Evolutionary conservation across 2,329 filamentous ascomycete species (phyloP), one percentile per base, ranked within the genome.

Genomic region (Fusarium burgessii): DNA sequence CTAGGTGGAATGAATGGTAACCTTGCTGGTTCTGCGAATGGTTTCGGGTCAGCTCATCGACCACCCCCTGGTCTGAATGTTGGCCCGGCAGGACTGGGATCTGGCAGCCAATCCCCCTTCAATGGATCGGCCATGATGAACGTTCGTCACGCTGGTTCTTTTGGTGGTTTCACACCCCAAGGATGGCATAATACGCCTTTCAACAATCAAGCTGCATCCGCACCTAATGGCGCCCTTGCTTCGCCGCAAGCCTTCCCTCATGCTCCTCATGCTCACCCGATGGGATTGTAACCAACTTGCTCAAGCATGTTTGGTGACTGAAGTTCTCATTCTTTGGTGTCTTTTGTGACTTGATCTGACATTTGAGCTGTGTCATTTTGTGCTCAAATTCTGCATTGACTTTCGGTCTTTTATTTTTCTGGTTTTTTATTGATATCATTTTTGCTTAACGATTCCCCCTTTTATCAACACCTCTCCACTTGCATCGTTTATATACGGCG

Each of bases 61-160:
- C 95, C 95, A 27, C 95, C 95, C 15, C 95, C 95, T 0, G 95
- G 95, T 5, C 87, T 98, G 29, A 29, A 29, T 29, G 29, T 29
- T 29, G 29, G 29, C 7, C 29, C 29, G 29, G 29, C 29, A 29
- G 29, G 29, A 29, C 29, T 29, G 8, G 29, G 29, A 29, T 29
- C 29, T 29, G 29, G 29, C 29, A 29, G 75, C 17, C 78, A 77
- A 20, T 43, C 60, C 35, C 66, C 66, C 50, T 79, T 75, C 57
- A 74, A 72, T 45, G 63, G 71, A 11, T 70, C 74, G 17, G 60
- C 67, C 25, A 58, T 68, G 42, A 58, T 71, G 68, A 76, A 68
- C 52, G 67, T 72, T 10, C 62, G 65, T 11, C 64, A 71, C 41
- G 41, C 60, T 32, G 25, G 69, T 70, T 14, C 70, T 15, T 77